A percentile compares a stretch with the other conserved stretches of the same genome.
phyloP scores from a whole-genome alignment of 768 basidiomycete genomes.

The Lentinula guzmanii region DNA sequence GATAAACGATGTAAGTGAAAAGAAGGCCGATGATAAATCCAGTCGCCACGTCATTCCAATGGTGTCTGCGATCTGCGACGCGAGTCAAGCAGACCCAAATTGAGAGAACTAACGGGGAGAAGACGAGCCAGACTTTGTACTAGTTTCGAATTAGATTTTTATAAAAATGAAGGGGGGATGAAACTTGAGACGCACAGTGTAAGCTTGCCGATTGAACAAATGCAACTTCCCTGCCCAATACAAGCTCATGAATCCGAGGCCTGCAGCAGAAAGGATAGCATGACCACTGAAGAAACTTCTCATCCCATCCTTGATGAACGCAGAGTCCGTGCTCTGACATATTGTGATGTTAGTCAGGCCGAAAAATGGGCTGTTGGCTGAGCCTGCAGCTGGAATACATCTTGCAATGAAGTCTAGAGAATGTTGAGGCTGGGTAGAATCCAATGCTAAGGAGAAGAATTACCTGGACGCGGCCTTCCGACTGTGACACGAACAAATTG shows the following conservation, averaged over 20 bases:
- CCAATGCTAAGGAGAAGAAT: neutral
- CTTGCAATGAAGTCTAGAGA: slow-evolving; percentile 17
- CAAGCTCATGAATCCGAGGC: slow-evolving; percentile 14
- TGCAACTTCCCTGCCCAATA: slow-evolving; percentile 19
- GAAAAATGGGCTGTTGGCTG: slow-evolving; percentile 14
- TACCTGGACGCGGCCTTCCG: slow-evolving; percentile 18
- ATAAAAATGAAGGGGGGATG: neutral
- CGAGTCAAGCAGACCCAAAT: slow-evolving; percentile 19
- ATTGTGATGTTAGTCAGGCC: slow-evolving; percentile 18
- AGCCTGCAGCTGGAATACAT: slow-evolving; percentile 14
- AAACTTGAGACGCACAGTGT: slow-evolving; percentile 10
- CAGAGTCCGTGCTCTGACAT: slow-evolving; percentile 14
- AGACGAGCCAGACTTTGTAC: slow-evolving; percentile 19
- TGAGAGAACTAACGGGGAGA: slow-evolving; percentile 14
- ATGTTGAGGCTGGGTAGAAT: neutral
- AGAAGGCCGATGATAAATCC: slow-evolving; percentile 16
- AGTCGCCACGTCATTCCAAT: slow-evolving; percentile 13
- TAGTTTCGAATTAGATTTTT: neutral
- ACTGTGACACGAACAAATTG: slow-evolving; percentile 14
- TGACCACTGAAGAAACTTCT: slow-evolving; percentile 23
- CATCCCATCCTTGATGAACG: slow-evolving; percentile 18
- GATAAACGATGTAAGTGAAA: slow-evolving; percentile 13
- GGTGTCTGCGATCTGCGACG: slow-evolving; percentile 19
- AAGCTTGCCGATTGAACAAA: slow-evolving; percentile 14
- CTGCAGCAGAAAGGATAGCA: slow-evolving; percentile 16